These are phyloP conservation scores for Notholithocarpus densiflorus DNA, from an alignment of 306 rosid genomes.

Conservation along the genomic window DNA sequence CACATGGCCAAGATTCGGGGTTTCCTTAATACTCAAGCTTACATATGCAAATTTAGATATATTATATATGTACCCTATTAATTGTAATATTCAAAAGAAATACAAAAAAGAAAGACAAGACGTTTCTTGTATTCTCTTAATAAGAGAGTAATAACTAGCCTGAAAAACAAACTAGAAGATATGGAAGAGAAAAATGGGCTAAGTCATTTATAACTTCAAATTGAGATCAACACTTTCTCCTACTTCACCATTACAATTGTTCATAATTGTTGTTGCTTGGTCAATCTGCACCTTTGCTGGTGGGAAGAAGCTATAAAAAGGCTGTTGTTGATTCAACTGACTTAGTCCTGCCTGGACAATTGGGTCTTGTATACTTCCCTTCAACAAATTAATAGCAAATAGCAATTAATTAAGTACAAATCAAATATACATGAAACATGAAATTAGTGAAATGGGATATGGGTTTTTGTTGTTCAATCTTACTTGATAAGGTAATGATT, in stretches of 20 bases:
- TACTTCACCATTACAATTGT: constrained; percentile 28
- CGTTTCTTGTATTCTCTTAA: constrained; percentile 12
- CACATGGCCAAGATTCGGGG: constrained; percentile 43
- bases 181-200: not conserved
- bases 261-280: constrained; percentile 32
- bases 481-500: constrained; percentile 38
- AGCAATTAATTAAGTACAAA: constrained; percentile 1
- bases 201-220: constrained; percentile 53
- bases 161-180: no score
- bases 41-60: constrained; percentile 39
- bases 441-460: not conserved
- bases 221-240: constrained; percentile 64
- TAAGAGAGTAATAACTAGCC: constrained; percentile 29
- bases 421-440: not conserved
- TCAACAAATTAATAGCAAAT: constrained; percentile 9
- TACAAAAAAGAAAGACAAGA: constrained; percentile 4
- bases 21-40: constrained; percentile 33
- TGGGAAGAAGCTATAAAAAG: constrained; percentile 49
- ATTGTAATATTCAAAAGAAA: not conserved
- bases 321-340: constrained; percentile 33
- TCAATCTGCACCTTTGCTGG: constrained; percentile 39
- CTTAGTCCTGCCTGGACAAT: constrained; percentile 25
- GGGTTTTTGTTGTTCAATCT: constrained; percentile 9
- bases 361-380: constrained; percentile 46
- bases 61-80: constrained; percentile 16